Conservation (phyloP, 2,329 filamentous ascomycete genomes). For the Aureobasidium sp. region DNA sequence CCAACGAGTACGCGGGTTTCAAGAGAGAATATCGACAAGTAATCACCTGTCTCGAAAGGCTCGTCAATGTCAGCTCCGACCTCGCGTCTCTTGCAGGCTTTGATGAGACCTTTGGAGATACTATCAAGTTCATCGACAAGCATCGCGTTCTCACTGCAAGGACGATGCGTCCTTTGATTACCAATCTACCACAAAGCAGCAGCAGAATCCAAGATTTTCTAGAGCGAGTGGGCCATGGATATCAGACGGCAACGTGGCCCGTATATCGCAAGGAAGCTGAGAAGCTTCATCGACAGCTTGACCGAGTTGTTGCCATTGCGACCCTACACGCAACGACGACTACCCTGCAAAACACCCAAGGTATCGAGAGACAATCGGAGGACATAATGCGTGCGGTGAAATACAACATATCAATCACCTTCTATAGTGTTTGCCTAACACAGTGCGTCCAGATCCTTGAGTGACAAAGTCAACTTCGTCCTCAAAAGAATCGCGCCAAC, state of each 20-base stretch:
- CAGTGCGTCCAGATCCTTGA: background rate
- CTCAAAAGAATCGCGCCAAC: background rate
- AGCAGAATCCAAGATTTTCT: background rate
- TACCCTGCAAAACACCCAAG: background rate
- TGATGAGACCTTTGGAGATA: background rate
- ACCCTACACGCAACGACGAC: background rate
- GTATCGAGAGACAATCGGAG: background rate
- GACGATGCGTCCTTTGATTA: background rate
- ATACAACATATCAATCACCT: background rate
- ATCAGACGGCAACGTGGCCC: background rate
- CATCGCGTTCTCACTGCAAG: background rate
- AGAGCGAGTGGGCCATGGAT: background rate
- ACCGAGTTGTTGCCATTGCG: background rate
- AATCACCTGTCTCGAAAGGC: background rate
- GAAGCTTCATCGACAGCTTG: background rate
- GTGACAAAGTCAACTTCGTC: background rate
- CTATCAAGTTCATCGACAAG: background rate
- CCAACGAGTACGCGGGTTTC: background rate
- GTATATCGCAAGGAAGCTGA: constrained; percentile 2
- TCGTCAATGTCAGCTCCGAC: background rate
- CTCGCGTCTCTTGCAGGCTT: background rate
- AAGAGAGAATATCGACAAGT: background rate
- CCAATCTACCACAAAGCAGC: background rate
- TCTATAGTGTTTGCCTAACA: background rate
- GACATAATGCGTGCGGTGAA: background rate